A percentile compares a stretch with the other conserved stretches of the same genome.
Conservation (phyloP, 257 asterid genomes). For the Schizonepeta tenuifolia region DNA sequence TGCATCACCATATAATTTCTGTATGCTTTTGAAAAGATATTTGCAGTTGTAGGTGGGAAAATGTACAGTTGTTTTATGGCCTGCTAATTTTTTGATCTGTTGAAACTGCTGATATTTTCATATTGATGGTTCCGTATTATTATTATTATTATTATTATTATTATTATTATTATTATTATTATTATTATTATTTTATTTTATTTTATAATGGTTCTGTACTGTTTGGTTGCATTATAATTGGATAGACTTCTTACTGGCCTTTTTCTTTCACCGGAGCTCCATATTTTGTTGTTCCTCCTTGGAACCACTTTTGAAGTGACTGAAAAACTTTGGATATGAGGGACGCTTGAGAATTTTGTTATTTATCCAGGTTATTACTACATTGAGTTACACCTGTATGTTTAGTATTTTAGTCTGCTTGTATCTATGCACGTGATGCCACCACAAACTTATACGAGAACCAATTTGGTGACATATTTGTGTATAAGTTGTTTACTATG, state of each 20-base stretch:
- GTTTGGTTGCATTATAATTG: slow-evolving; percentile 16
- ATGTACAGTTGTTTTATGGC: slow-evolving; percentile 16
- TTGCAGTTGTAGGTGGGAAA: background rate
- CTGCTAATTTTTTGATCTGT: slow-evolving; percentile 1
- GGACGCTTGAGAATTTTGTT: slow-evolving; percentile 24
- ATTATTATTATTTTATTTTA: too few relatives aligned
- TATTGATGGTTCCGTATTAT: background rate
- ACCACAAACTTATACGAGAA: background rate
- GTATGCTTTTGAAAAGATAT: slow-evolving; percentile 17
- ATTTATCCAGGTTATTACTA: background rate
- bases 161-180: too few relatives aligned
- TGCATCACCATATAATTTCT: background rate
- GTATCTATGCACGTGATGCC: slow-evolving; percentile 23
- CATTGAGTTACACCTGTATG: slow-evolving; percentile 6
- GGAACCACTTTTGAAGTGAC: slow-evolving; percentile 2
- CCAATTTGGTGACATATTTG: slow-evolving; percentile 19
- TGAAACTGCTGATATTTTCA: slow-evolving; percentile 1
- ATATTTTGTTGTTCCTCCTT: background rate
- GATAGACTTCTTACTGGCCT: background rate
- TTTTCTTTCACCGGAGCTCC: slow-evolving; percentile 5
- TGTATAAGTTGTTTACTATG: slow-evolving; percentile 9
- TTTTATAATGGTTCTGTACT: background rate
- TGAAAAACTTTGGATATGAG: background rate
- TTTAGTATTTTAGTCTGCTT: slow-evolving; percentile 21
- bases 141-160: too few relatives aligned